A percentile compares a stretch with the other conserved stretches of the same genome.
Evolutionary conservation across 148 eudicot genomes (phyloP).

Genomic region (Fagopyrum esculentum): DNA sequence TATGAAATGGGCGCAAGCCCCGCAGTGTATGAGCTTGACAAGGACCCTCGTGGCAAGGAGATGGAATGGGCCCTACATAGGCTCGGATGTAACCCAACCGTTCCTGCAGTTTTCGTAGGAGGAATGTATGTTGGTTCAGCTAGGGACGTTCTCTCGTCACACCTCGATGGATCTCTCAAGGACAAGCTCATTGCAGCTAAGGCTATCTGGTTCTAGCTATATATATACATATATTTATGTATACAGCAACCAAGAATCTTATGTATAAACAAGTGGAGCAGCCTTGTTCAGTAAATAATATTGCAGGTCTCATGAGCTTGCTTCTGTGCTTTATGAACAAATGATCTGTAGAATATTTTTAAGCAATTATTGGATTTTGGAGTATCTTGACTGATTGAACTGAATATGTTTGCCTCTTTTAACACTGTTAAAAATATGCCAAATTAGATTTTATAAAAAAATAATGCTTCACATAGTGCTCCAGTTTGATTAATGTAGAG

Average conservation of each 20-base stretch:
- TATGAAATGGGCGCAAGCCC: constrained; percentile 52
- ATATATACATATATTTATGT: too few relatives aligned
- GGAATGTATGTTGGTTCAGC: constrained; percentile 40
- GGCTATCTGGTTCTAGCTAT: constrained; percentile 34
- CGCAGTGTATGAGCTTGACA: constrained; percentile 54
- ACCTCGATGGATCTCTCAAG: constrained; percentile 34
- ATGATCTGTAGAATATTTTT: background rate
- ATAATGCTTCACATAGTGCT: background rate
- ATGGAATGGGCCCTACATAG: constrained; percentile 70
- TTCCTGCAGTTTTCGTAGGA: constrained; percentile 50
- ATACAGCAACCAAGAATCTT: background rate
- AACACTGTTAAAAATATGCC: background rate
- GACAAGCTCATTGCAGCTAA: constrained; percentile 33
- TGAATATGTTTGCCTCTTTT: background rate
- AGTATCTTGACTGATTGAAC: background rate
- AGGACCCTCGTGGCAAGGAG: constrained; percentile 65
- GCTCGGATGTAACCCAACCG: constrained; percentile 47
- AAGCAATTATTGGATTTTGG: background rate
- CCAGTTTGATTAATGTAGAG: background rate
- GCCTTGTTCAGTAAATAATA: constrained; percentile 12
- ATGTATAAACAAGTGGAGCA: background rate
- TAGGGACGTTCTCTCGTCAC: constrained; percentile 44
- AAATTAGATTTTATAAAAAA: background rate
- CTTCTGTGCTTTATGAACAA: background rate
- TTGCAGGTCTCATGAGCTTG: constrained; percentile 3